Conservation (phyloP, 2,329 filamentous ascomycete species). For the Aureobasidium lini region DNA sequence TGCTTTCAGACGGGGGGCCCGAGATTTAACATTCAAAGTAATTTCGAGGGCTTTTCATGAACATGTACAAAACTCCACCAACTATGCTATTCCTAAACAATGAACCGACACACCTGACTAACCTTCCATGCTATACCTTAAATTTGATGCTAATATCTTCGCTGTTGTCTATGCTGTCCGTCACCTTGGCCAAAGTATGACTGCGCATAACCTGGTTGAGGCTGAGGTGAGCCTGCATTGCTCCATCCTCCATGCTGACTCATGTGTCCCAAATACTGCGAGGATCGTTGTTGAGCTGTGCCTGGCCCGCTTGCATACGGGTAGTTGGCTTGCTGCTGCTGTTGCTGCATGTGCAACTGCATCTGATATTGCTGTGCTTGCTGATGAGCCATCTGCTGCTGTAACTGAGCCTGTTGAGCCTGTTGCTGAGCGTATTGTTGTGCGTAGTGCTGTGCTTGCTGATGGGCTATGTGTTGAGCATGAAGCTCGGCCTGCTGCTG, state of each 20-base stretch:
- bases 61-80: not conserved
- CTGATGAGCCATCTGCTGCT: conserved; percentile 21
- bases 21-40: too few relatives aligned
- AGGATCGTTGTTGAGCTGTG: conserved; percentile 13
- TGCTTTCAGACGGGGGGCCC: too few relatives aligned
- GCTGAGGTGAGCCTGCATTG: conserved; percentile 6
- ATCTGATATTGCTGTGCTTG: conserved; percentile 21
- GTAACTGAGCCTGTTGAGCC: conserved; percentile 30
- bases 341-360: conserved; percentile 17
- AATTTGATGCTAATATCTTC: conserved; percentile 1
- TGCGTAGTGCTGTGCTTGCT: conserved; percentile 24
- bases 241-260: conserved; percentile 5
- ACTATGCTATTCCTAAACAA: not conserved
- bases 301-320: conserved; percentile 5
- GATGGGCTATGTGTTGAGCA: conserved; percentile 17
- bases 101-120: not conserved
- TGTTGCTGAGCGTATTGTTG: conserved; percentile 16
- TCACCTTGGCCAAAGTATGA: conserved; percentile 4
- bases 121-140: not conserved
- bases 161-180: conserved; percentile 5
- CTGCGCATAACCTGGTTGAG: conserved; percentile 12
- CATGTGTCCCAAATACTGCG: conserved; percentile 12
- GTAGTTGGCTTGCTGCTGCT: conserved; percentile 8
- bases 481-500: conserved; percentile 22
- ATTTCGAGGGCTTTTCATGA: not conserved